Base-by-base conservation (phyloP, 2,329 filamentous ascomycete species). In the Catunica adiposa region DNA sequence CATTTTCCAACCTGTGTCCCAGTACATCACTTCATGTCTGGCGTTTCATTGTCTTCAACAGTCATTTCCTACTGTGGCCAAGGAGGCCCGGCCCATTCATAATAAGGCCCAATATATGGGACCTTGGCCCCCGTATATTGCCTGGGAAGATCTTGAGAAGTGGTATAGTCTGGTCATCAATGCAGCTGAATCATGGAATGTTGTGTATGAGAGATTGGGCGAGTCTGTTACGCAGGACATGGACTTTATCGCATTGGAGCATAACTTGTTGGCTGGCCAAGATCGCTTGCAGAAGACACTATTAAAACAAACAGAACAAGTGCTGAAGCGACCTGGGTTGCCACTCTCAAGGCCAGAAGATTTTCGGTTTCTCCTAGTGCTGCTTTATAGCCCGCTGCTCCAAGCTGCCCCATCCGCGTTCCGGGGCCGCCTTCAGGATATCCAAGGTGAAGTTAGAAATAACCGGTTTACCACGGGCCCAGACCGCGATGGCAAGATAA, bases 321-420 rank as follows among this genome's bases (percentile, higher is more conserved):
- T 94, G 6, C 71, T 95, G 20, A 94, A 89, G 66, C 78, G 88
- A 17, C 89, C 89, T 0, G 81, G 86, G 1, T 77, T 82, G 31
- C 78, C 78, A 4, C 66, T 95, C 53, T 76, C 73, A 51, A 77
- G 79, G 25, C 79, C 85, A 0, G 77, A 82, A 59, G 81, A 94
- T 62, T 71, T 85, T 40, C 77, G 89, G 4, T 92, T 90, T 65
- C 70, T 95, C 17, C 71, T 95, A 15, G 80, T 95, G 31, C 71
- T 94, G 23, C 67, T 92, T 38, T 79, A 80, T 17, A 95, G 94
- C 65, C 89, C 89, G 3, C 71, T 90, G 2, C 67, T 96, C 7
- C 77, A 83, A 59, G 63, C 71, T 0, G 67, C 67, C 1, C 65
- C 65, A 26, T 67, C 65, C 29, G 61, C 63, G 3, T 77, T 73